Percentiles rank a stretch among this genome's conserved stretches.
Conservation (phyloP, 352 stramenopile genomes). For the Blastocystis sp. region DNA sequence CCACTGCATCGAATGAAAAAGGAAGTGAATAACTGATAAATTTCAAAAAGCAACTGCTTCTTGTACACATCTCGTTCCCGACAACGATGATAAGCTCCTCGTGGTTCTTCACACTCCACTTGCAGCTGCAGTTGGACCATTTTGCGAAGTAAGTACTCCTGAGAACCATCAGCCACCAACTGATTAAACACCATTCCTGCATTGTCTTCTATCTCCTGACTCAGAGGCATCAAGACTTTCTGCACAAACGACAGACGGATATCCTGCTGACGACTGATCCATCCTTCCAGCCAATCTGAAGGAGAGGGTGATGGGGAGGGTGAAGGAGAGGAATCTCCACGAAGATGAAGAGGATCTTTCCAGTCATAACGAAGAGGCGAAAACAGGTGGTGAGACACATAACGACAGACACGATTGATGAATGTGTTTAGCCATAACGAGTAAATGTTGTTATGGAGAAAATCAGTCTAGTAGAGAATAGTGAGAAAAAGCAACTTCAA, state of each 20-base stretch:
- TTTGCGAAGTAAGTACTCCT: neutral
- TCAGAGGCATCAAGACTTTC: neutral
- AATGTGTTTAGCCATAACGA: slow-evolving; percentile 31
- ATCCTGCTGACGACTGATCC: neutral
- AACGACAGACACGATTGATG: neutral
- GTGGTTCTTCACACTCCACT: neutral
- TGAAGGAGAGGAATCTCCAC: neutral
- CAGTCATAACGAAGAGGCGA: neutral
- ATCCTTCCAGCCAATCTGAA: neutral
- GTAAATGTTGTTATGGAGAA: neutral
- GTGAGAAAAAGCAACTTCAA: neutral
- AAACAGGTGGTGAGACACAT: neutral
- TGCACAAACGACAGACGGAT: neutral
- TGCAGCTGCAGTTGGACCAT: neutral
- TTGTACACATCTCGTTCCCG: slow-evolving; percentile 7
- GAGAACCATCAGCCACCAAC: neutral
- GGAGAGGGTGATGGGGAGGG: neutral
- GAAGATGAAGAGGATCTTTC: neutral
- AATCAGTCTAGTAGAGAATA: neutral
- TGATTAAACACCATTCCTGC: neutral
- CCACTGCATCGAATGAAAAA: neutral
- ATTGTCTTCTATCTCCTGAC: neutral
- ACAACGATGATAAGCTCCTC: neutral
- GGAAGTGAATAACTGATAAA: neutral
- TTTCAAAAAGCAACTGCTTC: neutral